Percentiles rank a stretch among this genome's conserved stretches.
phyloP scores from a whole-genome alignment of 1,139 yeast genomes.

The Taphrina flavorubra region DNA sequence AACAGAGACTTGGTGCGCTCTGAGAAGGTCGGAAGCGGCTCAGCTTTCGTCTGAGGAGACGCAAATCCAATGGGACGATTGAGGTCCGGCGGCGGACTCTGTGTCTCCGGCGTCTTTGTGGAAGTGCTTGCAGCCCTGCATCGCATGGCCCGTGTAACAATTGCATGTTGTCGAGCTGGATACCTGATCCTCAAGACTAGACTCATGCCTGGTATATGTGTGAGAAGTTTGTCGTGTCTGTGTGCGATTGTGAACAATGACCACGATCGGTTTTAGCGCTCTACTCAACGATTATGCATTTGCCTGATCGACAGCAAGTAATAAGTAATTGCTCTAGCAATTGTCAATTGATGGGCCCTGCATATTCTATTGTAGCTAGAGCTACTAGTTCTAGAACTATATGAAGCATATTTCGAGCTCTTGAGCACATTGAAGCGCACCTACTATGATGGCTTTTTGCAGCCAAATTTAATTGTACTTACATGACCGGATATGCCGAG shows the following conservation, averaged over 20 bases:
- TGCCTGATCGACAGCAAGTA: too few species aligned
- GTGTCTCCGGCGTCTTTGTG: neutral
- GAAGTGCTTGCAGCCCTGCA: slow-evolving; percentile 13
- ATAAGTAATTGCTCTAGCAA: too few species aligned
- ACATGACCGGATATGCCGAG: slow-evolving; percentile 5
- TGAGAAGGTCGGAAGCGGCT: slow-evolving; percentile 21
- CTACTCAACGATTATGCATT: too few species aligned
- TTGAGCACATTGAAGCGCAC: too few species aligned
- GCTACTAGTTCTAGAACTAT: too few species aligned
- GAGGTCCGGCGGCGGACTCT: slow-evolving; percentile 26
- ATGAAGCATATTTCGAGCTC: too few species aligned
- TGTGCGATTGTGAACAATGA: too few species aligned
- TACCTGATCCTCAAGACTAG: neutral
- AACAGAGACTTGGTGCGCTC: slow-evolving; percentile 33
- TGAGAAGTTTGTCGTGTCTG: too few species aligned
- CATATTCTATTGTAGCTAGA: too few species aligned
- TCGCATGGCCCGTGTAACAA: neutral
- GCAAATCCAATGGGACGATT: slow-evolving; percentile 38
- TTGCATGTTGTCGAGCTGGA: neutral
- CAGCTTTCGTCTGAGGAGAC: slow-evolving; percentile 10
- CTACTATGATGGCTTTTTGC: neutral
- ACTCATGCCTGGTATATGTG: neutral
- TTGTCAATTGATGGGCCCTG: too few species aligned
- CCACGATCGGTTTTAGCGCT: too few species aligned
- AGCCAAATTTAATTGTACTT: neutral